phyloP scores from a whole-genome alignment of 768 basidiomycete species.

The Tricholoma matsutake region DNA sequence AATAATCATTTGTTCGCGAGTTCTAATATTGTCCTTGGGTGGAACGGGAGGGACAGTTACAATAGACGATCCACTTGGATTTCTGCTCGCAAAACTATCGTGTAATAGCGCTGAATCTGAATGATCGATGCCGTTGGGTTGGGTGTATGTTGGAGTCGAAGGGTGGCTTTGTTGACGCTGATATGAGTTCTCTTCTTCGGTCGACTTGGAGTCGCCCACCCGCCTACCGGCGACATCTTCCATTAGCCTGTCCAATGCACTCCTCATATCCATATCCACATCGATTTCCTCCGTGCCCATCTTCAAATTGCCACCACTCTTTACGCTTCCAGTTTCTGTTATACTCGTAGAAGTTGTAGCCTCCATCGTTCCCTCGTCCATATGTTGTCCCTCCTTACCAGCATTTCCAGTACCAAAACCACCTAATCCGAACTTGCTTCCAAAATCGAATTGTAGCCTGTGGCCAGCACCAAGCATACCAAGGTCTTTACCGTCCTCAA shows the following conservation, averaged over 20 bases:
- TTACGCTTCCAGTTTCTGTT: slow-evolving; percentile 20
- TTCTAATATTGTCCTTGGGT: slow-evolving; percentile 63
- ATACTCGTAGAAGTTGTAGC: background rate
- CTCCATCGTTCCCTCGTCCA: background rate
- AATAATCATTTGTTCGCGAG: slow-evolving; percentile 65
- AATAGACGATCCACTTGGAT: slow-evolving; percentile 39
- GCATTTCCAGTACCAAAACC: slow-evolving; percentile 29
- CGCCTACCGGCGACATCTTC: slow-evolving; percentile 55
- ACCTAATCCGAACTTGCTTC: slow-evolving; percentile 43
- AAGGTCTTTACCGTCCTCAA: slow-evolving; percentile 29
- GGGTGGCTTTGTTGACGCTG: slow-evolving; percentile 23
- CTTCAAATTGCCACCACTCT: slow-evolving; percentile 27
- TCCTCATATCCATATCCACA: slow-evolving; percentile 68
- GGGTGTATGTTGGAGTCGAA: slow-evolving; percentile 14
- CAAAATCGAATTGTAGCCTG: slow-evolving; percentile 43
- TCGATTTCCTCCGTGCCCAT: slow-evolving; percentile 50
- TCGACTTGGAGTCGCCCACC: slow-evolving; percentile 41
- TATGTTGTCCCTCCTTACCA: slow-evolving; percentile 7
- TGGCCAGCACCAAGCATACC: slow-evolving; percentile 24
- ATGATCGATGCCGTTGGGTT: slow-evolving; percentile 33
- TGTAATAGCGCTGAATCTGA: slow-evolving; percentile 48
- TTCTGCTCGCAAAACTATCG: slow-evolving; percentile 38
- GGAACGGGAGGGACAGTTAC: slow-evolving; percentile 45
- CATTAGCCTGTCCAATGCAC: slow-evolving; percentile 70
- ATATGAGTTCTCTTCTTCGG: slow-evolving; percentile 40